phyloP scores from a whole-genome alignment of 139 green algal genomes.

The Closterium sp. region DNA sequence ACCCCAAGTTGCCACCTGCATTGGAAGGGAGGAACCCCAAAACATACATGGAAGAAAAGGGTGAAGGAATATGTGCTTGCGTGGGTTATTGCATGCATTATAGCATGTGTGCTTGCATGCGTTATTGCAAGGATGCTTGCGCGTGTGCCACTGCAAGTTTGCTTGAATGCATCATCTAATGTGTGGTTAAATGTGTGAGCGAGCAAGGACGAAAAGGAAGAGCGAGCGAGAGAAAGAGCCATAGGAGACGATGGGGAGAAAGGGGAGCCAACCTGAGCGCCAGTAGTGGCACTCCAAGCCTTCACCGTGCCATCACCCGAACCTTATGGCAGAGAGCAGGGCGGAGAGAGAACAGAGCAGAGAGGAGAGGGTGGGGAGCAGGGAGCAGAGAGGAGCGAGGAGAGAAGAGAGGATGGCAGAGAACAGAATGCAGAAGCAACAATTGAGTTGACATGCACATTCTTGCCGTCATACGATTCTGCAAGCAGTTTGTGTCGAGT shows the following conservation, averaged over 20 bases:
- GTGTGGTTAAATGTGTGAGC: not conserved
- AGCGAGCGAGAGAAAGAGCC: not conserved
- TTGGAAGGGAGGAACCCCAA: not conserved
- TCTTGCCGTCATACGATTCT: no score
- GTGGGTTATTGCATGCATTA: no score
- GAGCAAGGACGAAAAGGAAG: not conserved
- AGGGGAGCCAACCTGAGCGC: constrained; percentile 13
- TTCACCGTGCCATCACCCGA: constrained; percentile 44
- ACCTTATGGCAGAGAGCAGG: not conserved
- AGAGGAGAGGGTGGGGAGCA: not conserved
- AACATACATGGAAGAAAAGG: no score
- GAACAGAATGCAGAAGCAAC: not conserved
- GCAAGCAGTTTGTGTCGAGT: no score
- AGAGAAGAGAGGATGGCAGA: not conserved
- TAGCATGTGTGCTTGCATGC: no score
- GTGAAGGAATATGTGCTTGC: no score
- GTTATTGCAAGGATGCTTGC: no score
- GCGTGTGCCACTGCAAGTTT: no score
- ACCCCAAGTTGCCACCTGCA: constrained; percentile 64
- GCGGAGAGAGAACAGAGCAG: no score
- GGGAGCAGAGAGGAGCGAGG: not conserved
- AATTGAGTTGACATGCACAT: no score
- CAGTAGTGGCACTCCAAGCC: constrained; percentile 35
- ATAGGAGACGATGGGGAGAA: not conserved
- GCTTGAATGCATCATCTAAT: no score